Conservation (phyloP, 495 filamentous ascomycete genomes). For the Podospora didyma region DNA sequence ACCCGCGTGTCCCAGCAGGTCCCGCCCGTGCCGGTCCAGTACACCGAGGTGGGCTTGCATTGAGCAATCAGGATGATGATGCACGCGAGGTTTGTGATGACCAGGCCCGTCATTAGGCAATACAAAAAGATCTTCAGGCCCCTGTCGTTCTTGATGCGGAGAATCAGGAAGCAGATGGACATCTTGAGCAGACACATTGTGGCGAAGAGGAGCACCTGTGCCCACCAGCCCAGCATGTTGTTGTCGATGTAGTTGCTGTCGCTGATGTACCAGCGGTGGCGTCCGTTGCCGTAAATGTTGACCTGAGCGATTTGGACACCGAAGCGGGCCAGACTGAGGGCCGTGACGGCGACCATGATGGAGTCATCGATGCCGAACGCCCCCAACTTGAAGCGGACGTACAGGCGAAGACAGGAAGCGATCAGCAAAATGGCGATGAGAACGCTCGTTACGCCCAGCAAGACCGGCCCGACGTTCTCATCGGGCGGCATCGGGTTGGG, state of each 20-base stretch:
- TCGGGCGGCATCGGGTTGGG: conserved; percentile 8
- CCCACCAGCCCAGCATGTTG: conserved; percentile 20
- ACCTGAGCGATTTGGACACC: conserved; percentile 13
- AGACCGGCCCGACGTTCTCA: conserved; percentile 15
- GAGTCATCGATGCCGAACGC: too few relatives aligned
- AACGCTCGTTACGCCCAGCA: conserved; percentile 16
- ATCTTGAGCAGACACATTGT: conserved; percentile 23
- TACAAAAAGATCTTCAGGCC: conserved; percentile 12
- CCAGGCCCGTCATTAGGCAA: conserved; percentile 17
- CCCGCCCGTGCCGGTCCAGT: conserved; percentile 15
- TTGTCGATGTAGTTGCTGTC: conserved; percentile 8
- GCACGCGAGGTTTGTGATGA: conserved; percentile 18
- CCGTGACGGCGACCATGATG: not conserved
- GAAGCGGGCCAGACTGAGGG: conserved; percentile 4
- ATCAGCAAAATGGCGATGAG: conserved; percentile 11
- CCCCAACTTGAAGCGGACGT: too few relatives aligned
- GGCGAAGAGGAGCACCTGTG: conserved; percentile 23
- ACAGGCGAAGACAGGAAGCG: too few relatives aligned
- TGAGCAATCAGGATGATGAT: conserved; percentile 16
- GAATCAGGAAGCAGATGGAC: conserved; percentile 24
- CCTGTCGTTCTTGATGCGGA: conserved; percentile 21
- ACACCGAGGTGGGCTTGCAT: conserved; percentile 16
- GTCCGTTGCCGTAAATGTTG: conserved; percentile 9
- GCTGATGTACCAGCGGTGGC: conserved; percentile 21
- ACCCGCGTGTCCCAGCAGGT: conserved; percentile 19